Evolutionary conservation across 345 rosid genomes (phyloP), one percentile per base, ranked within the genome.

Genomic region (Arabidopsis arenosa): DNA sequence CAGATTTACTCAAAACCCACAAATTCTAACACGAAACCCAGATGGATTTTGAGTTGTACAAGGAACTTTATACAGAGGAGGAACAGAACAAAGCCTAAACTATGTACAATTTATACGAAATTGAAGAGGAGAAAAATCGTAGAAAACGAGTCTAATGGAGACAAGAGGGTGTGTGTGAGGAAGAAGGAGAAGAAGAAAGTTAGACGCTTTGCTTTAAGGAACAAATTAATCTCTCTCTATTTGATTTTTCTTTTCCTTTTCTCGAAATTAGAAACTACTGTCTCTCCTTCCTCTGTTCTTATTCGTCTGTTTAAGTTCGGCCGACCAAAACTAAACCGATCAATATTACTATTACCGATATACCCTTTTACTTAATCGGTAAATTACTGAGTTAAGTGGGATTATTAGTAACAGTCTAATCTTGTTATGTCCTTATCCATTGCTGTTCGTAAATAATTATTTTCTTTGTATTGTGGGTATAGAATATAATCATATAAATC

Each of bases 181-280:
- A 56, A 30, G 45, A 56, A 30, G 68, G 45, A 65, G 81, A 73
- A 71, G 80, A 65, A 60, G 74, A 59, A 59, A 41, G 58, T 70
- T 65, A 41, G 74, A 73, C 74, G 78, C 78, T 67, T 65, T 78
- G 78, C 64, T 78, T 72, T 71, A 72, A 23, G 79, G 39, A 48
- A 66, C 4, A 3, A 15, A 23, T 4, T 3, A 37, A 23, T 33
- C 9, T 43, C 23, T 21, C 26, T 23, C 4, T 30, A 37, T 61
- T 53, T 64, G 54, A 66, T 60, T 60, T 72, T 51, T 68, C 8
- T 39, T 66, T 40, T 3, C 9, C 1, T 33, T 32, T 73, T 52
- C 47, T 26, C 52, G 30, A 40, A 43, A 55, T 10, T 49, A 3
- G 45, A 49, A 47, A 17, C 10, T 28, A 26, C 7, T 26, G 17